phyloP scores from a whole-genome alignment of 83 land plant genomes.

The Thuja plicata region DNA sequence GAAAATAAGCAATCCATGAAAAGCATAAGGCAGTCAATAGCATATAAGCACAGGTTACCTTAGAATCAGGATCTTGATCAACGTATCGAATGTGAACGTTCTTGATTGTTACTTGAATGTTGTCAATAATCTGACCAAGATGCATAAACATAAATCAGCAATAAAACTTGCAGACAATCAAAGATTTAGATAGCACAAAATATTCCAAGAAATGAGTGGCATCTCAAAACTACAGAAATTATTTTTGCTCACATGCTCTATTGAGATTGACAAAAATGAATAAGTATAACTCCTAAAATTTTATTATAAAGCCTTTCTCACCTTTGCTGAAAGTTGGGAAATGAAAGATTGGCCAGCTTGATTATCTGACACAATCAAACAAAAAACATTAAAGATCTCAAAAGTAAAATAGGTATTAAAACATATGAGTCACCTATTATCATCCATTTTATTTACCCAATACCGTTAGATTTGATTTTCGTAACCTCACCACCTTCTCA shows the following conservation, averaged over 20 bases:
- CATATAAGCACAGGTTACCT: constrained; percentile 29
- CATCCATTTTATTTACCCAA: not conserved
- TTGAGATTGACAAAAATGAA: not conserved
- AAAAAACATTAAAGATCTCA: not conserved
- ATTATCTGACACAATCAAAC: constrained; percentile 53
- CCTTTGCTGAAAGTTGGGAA: constrained; percentile 83
- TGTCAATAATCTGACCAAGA: constrained; percentile 75
- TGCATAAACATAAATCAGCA: not conserved
- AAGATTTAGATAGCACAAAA: not conserved
- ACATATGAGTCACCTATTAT: not conserved
- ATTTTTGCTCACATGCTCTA: not conserved
- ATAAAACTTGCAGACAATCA: not conserved
- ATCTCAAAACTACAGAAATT: not conserved
- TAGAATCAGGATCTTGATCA: constrained; percentile 43
- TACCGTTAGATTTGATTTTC: not conserved
- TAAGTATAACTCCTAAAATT: not conserved
- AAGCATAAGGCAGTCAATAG: not conserved
- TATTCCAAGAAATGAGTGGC: not conserved
- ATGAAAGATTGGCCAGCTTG: constrained; percentile 74
- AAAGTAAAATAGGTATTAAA: not conserved
- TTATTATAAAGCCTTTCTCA: constrained; percentile 14
- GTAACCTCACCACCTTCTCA: not conserved
- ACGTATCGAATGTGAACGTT: constrained; percentile 69
- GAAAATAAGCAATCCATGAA: not conserved
- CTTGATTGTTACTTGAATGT: constrained; percentile 78